These are phyloP conservation scores for Cercospora beticola DNA, from an alignment of 2,329 filamentous ascomycete species.

Conservation along the genomic window DNA sequence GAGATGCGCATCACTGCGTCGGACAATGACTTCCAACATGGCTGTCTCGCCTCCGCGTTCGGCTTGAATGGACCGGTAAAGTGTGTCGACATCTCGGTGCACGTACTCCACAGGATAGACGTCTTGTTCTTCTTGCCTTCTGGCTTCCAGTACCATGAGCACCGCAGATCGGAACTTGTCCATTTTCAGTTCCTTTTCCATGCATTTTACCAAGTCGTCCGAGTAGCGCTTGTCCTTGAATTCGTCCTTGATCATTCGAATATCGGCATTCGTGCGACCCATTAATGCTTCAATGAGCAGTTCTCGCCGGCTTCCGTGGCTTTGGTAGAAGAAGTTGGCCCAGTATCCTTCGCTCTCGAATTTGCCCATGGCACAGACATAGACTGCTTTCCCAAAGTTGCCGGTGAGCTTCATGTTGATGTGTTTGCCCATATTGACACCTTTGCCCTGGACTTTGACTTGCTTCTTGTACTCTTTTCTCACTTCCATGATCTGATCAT, in stretches of 20 bases:
- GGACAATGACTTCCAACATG: slow-evolving; percentile 82
- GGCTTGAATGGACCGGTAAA: slow-evolving; percentile 69
- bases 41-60: slow-evolving; percentile 77
- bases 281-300: slow-evolving; percentile 90
- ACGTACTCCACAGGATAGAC: slow-evolving; percentile 57
- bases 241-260: slow-evolving; percentile 77
- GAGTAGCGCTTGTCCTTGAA: slow-evolving; percentile 92
- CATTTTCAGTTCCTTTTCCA: slow-evolving; percentile 88
- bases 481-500: slow-evolving; percentile 84
- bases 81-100: slow-evolving; percentile 65
- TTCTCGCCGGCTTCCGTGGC: slow-evolving; percentile 78
- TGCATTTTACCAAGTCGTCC: slow-evolving; percentile 77
- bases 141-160: slow-evolving; percentile 76
- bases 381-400: slow-evolving; percentile 85
- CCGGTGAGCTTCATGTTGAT: slow-evolving; percentile 76
- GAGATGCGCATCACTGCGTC: slow-evolving; percentile 77
- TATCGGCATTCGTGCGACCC: slow-evolving; percentile 85
- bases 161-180: slow-evolving; percentile 95
- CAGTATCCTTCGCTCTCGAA: slow-evolving; percentile 97
- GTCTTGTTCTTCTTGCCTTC: slow-evolving; percentile 78
- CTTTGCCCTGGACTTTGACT: slow-evolving; percentile 77
- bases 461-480: slow-evolving; percentile 87
- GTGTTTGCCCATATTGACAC: slow-evolving; percentile 83
- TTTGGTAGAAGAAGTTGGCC: slow-evolving; percentile 97
- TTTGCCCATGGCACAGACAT: slow-evolving; percentile 80